Evolutionary conservation across 345 rosid genomes (phyloP), one percentile per base, ranked within the genome.

Genomic region (Sisymbrium altissimum): DNA sequence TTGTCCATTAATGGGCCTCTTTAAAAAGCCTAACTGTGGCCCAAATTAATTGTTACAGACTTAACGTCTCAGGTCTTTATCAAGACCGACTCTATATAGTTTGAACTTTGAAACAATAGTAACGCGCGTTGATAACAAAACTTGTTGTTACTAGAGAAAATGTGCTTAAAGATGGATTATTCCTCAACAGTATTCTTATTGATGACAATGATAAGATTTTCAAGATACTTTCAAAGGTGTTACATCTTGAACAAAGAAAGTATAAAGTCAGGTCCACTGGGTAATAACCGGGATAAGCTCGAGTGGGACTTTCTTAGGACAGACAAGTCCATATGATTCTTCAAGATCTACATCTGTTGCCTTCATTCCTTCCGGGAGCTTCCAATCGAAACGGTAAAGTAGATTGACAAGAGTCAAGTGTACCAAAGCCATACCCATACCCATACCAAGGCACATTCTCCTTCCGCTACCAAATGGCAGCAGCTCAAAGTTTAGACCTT

Each of bases 381-480:
- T 70, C 92, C 92, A 88, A 8, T 84, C 81, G 9, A 85, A 88
- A 0, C 70, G 48, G 58, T 76, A 61, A 12, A 88, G 71, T 17
- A 86, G 67, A 66, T 80, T 88, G 4, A 88, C 88, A 2, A 86
- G 72, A 13, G 82, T 57, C 9, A 85, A 77, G 66, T 84, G 84
- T 29, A 86, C 57, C 41, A 84, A 14, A 49, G 66, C 52, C n/a
- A 75, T 33, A 1, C 78, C 85, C 6, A 88, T 78, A 27, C 69
- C 74, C 0, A 74, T 54, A n/a, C 89, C 93, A 0, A 92, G 94
- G 44, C 94, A 88, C 23, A 81, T 83, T 32, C 94, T 78, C 17
- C 97, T 74, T 2, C 97, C 92, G 1, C 78, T 59, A 17, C 94
- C 92, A 40, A 90, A 88, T 1, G 94, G 88, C 19, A 84, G 63